These are phyloP conservation scores for Ophiostoma tasmaniense DNA, from an alignment of 2,329 filamentous ascomycete species.

Conservation along the genomic window DNA sequence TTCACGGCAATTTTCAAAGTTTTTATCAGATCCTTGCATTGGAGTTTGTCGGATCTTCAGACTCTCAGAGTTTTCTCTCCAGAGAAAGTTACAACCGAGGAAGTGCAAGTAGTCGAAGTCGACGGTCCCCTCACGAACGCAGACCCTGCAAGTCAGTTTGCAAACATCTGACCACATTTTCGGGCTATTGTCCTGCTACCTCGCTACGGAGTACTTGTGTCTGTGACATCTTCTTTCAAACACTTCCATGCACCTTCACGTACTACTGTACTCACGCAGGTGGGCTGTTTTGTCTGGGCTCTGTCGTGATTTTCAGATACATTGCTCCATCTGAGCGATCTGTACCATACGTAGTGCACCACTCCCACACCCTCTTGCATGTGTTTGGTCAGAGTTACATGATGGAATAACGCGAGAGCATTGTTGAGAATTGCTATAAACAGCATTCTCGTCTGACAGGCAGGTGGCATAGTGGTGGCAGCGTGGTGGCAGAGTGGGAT, in stretches of 20 bases:
- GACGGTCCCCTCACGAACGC: not conserved
- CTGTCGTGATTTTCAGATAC: conserved; percentile 2
- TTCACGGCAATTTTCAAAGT: not conserved
- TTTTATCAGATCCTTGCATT: conserved; percentile 6
- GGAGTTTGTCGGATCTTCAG: not conserved
- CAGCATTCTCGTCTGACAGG: not conserved
- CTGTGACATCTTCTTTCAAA: not conserved
- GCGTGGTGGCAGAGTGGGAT: not conserved
- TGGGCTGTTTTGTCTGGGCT: conserved; percentile 3
- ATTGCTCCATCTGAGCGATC: conserved; percentile 1
- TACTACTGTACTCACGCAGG: not conserved
- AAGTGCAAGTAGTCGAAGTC: not conserved
- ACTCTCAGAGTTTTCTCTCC: too few relatives aligned
- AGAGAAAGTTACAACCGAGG: not conserved
- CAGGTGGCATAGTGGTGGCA: not conserved
- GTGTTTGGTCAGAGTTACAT: conserved; percentile 4
- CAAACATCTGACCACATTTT: conserved; percentile 1
- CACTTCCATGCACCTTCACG: not conserved
- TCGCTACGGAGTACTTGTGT: not conserved
- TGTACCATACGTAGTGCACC: not conserved
- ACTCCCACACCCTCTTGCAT: not conserved
- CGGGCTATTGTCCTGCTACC: not conserved
- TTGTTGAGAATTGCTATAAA: not conserved
- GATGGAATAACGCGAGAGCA: conserved; percentile 7
- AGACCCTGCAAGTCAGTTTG: not conserved